Evolutionary conservation across 2,329 filamentous ascomycete species (phyloP).

Genomic region (Neurospora sp.): DNA sequence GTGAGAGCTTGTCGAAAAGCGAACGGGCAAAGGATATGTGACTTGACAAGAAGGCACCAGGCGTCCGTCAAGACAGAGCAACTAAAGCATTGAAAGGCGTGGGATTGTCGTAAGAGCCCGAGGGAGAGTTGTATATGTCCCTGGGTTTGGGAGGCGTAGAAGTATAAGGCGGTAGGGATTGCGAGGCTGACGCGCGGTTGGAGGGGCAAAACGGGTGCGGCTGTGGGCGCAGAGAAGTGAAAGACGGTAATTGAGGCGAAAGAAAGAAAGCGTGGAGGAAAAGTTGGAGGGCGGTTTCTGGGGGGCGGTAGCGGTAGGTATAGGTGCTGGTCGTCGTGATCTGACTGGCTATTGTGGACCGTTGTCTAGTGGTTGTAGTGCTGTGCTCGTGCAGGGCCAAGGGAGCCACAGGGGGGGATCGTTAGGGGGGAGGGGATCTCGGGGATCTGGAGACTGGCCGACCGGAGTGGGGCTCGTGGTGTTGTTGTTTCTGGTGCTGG

Average conservation of each 20-base stretch:
- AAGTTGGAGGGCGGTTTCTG: background rate
- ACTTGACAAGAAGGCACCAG: slow-evolving; percentile 12
- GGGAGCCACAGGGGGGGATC: background rate
- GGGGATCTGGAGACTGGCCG: background rate
- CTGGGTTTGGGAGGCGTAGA: background rate
- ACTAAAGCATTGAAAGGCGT: slow-evolving; percentile 17
- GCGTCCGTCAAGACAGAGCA: slow-evolving; percentile 11
- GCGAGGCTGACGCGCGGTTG: background rate
- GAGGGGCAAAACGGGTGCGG: background rate
- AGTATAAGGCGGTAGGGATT: background rate
- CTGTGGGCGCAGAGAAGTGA: background rate
- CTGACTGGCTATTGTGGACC: background rate
- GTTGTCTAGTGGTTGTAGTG: background rate
- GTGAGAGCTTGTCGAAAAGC: background rate
- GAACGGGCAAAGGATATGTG: background rate
- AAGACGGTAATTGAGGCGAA: background rate
- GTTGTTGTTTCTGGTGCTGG: background rate
- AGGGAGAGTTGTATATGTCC: background rate
- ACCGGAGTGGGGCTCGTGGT: background rate
- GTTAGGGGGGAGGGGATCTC: background rate
- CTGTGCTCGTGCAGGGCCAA: background rate
- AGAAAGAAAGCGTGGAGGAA: background rate
- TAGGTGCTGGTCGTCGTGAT: background rate
- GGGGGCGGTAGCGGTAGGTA: background rate
- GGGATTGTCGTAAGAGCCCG: background rate